Percentiles rank a stretch among this genome's conserved stretches.
Evolutionary conservation across 768 basidiomycete species (phyloP).

Genomic region (Mycena metata): DNA sequence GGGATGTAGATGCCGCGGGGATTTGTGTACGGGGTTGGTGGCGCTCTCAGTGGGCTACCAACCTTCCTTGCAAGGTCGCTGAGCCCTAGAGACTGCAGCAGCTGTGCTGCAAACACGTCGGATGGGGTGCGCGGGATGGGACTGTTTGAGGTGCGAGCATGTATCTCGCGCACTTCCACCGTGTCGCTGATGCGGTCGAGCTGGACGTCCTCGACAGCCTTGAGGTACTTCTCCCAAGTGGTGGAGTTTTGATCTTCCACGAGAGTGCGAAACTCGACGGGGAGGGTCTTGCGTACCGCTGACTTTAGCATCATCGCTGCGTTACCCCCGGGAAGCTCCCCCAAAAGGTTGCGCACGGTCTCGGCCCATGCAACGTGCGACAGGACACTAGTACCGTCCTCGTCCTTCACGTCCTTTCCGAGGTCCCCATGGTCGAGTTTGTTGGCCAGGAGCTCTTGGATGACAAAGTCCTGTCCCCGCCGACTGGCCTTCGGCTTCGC

Average conservation of each 20-base stretch:
- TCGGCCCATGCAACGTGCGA: constrained; percentile 15
- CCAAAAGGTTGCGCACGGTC: background rate
- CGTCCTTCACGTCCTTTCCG: constrained; percentile 1
- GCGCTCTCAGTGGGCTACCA: too few relatives aligned
- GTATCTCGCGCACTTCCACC: background rate
- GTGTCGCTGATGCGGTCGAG: constrained; percentile 15
- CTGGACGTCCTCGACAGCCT: constrained; percentile 14
- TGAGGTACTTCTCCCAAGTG: constrained; percentile 21
- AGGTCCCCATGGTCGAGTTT: background rate
- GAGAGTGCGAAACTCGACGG: constrained; percentile 12
- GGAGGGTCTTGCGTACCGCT: constrained; percentile 5
- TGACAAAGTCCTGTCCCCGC: background rate
- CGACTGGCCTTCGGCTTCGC: constrained; percentile 9
- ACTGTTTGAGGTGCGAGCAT: too few relatives aligned
- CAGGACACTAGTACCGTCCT: background rate
- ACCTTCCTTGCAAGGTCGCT: too few relatives aligned
- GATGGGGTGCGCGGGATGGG: too few relatives aligned
- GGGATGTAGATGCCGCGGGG: too few relatives aligned
- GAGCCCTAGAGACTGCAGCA: too few relatives aligned
- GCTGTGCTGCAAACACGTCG: too few relatives aligned
- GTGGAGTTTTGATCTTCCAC: background rate
- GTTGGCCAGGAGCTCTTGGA: constrained; percentile 1
- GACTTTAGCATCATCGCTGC: constrained; percentile 16
- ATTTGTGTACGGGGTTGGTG: too few relatives aligned
- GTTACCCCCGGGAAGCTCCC: constrained; percentile 4